phyloP scores from a whole-genome alignment of 2,329 filamentous ascomycete genomes.

The Botrytis paeoniae region DNA sequence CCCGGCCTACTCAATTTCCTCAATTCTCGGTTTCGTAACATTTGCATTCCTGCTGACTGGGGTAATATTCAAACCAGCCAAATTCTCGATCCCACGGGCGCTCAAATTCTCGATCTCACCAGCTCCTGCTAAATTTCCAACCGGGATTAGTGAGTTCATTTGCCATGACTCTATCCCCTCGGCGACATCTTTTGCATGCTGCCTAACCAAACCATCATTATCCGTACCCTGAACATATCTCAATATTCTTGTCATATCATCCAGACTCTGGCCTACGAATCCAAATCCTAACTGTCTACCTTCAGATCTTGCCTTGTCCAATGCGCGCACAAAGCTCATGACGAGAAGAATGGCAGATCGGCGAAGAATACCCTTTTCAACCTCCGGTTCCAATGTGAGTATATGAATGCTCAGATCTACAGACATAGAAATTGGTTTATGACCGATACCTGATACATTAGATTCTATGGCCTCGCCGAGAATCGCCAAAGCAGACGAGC shows the following conservation, averaged over 20 bases:
- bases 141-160: conserved; percentile 43
- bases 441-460: conserved; percentile 55
- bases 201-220: conserved; percentile 63
- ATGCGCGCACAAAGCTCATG: conserved; percentile 57
- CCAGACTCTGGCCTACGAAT: conserved; percentile 52
- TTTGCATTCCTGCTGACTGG: conserved; percentile 29
- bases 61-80: conserved; percentile 47
- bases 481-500: conserved; percentile 66
- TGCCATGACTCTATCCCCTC: conserved; percentile 65
- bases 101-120: conserved; percentile 18
- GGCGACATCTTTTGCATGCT: conserved; percentile 64
- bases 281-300: conserved; percentile 51
- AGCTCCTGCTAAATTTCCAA: conserved; percentile 13
- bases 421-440: conserved; percentile 51
- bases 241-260: conserved; percentile 61
- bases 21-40: conserved; percentile 46
- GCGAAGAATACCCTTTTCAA: conserved; percentile 62
- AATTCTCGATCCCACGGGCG: conserved; percentile 34
- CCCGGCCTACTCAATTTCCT: conserved; percentile 55
- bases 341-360: conserved; percentile 64
- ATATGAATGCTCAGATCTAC: conserved; percentile 63
- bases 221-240: conserved; percentile 64
- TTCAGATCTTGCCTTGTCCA: conserved; percentile 52
- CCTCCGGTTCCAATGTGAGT: conserved; percentile 58
- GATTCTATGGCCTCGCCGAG: conserved; percentile 59